Conservation (phyloP, 2,329 filamentous ascomycete genomes). For the Grosmannia clavigera region DNA sequence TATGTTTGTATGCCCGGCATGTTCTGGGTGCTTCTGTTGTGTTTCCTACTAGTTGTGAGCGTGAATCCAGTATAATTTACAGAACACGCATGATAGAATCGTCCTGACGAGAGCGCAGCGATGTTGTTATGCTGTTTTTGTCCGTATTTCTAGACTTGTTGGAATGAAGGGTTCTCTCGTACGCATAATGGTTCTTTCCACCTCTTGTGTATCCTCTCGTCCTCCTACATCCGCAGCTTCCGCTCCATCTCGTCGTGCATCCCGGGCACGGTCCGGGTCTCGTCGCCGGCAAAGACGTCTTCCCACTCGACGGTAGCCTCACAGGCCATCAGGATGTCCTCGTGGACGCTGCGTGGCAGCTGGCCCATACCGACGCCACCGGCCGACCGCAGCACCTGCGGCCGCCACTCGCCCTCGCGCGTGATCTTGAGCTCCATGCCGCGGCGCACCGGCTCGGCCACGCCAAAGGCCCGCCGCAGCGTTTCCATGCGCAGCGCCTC, state of each 20-base stretch:
- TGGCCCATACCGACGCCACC: constrained; percentile 17
- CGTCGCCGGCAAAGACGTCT: constrained; percentile 77
- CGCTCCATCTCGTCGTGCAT: constrained; percentile 93
- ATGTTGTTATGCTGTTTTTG: too few relatives aligned
- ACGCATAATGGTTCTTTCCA: too few relatives aligned
- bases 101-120: too few relatives aligned
- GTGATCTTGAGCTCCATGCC: constrained; percentile 94
- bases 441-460: constrained; percentile 82
- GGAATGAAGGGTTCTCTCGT: too few relatives aligned
- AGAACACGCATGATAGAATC: too few relatives aligned
- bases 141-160: too few relatives aligned
- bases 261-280: constrained; percentile 54
- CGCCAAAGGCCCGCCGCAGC: constrained; percentile 76
- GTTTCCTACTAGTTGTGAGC: too few relatives aligned
- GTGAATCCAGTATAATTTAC: too few relatives aligned
- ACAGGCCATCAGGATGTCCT: constrained; percentile 73
- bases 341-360: constrained; percentile 55
- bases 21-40: too few relatives aligned
- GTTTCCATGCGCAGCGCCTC: constrained; percentile 78
- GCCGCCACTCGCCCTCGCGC: constrained; percentile 66
- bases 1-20: too few relatives aligned
- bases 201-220: neutral
- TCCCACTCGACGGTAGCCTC: constrained; percentile 80
- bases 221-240: constrained; percentile 64
- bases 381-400: constrained; percentile 52